Evolutionary conservation across 2,329 filamentous ascomycete species (phyloP).

Genomic region (Pseudogymnoascus sp.): DNA sequence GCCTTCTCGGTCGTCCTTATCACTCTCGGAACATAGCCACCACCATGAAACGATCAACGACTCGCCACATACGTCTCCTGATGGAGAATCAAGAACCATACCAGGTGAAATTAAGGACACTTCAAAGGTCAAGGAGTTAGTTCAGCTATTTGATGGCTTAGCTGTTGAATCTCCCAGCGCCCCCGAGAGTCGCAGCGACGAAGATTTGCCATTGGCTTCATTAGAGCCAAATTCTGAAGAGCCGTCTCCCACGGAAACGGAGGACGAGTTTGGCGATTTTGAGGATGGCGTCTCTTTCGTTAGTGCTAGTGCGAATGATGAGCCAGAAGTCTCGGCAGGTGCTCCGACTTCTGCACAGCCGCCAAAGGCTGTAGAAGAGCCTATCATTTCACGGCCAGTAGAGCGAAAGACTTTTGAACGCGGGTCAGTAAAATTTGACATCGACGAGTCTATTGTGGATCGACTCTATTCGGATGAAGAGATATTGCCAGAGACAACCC

Average conservation of each 20-base stretch:
- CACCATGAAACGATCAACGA: slow-evolving; percentile 22
- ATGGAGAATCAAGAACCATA: slow-evolving; percentile 22
- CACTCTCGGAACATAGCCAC: slow-evolving; percentile 24
- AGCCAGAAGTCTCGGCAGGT: slow-evolving; percentile 4
- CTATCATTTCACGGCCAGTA: background rate
- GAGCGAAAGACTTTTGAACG: slow-evolving; percentile 11
- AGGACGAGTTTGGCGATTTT: slow-evolving; percentile 32
- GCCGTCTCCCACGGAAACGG: slow-evolving; percentile 14
- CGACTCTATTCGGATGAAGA: slow-evolving; percentile 22
- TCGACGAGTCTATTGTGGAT: slow-evolving; percentile 20
- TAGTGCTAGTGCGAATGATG: slow-evolving; percentile 15
- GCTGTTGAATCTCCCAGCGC: slow-evolving; percentile 14
- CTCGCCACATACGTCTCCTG: slow-evolving; percentile 26
- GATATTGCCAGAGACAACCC: background rate
- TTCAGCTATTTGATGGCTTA: slow-evolving; percentile 23
- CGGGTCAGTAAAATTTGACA: slow-evolving; percentile 19
- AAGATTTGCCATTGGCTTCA: background rate
- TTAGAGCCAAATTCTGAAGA: background rate
- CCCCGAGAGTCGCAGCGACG: slow-evolving; percentile 4
- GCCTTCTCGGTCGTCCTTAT: slow-evolving; percentile 23
- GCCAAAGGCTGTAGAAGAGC: background rate
- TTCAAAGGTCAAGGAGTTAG: slow-evolving; percentile 22
- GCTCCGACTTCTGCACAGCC: background rate
- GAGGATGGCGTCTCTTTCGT: slow-evolving; percentile 23
- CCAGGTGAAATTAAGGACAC: slow-evolving; percentile 15